Evolutionary conservation across 805 yeast species (phyloP), one percentile per base, ranked within the genome.

Genomic region (Wickerhamomyces pijperi): DNA sequence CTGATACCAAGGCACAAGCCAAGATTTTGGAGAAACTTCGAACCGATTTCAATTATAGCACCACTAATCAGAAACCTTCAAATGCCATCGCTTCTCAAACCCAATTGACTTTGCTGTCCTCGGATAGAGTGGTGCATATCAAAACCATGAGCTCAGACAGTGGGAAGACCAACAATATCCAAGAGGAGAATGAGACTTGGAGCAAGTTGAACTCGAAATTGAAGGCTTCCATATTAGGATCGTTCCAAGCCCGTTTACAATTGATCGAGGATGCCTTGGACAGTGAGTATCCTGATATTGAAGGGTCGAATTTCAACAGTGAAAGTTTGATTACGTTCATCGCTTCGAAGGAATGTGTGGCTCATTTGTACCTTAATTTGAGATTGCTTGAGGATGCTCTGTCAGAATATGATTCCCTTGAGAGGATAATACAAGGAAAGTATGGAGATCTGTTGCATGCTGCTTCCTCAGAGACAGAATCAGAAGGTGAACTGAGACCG

Each of bases 331-430:
- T 20, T 4, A 19, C 34, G 2, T 36, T 35, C 17, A 18, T 46
- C 2, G 35, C 39, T 3, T 56, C 64, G 44, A 68, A 69, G 42
- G 74, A 76, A 39, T 67, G 69, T 6, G 54, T 77, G 34, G 80
- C 79, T 0, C 56, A 67, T 25, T 62, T 74, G 3, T 67, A 74
- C 40, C 71, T 70, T 39, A 70, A 70, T 35, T 64, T 84, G 60
- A 67, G 69, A 19, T 66, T 82, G 19, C 56, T 64, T 19, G 81
- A 78, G 20, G 88, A 82, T 38, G 68, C 90, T 0, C 52, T 79
- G 28, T 58, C 54, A 3, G 66, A 70, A 18, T 79, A 75, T 45
- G 69, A 71, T 25, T 63, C 61, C 21, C 48, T 82, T 5, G 63
- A 65, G 15, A 42, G 48, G 1, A 45, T 56, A 7, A 62, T 63